Percentiles rank a stretch among this genome's conserved stretches.
Evolutionary conservation across 2,329 filamentous ascomycete genomes (phyloP).

Genomic region (Clarireedia homoeocarpa): DNA sequence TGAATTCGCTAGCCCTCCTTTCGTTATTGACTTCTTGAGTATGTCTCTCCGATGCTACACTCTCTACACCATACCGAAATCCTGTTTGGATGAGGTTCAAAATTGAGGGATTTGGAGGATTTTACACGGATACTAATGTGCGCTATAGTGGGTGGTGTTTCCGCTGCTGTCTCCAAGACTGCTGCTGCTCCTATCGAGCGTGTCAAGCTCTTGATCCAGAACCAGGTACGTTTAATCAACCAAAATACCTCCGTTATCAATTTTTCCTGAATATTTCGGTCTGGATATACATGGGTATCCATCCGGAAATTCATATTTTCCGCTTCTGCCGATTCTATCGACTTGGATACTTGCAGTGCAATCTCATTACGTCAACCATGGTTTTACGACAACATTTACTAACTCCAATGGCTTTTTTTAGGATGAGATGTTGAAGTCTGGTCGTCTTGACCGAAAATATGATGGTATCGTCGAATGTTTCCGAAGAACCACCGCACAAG

Average conservation of each 20-base stretch:
- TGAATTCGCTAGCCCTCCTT: slow-evolving; percentile 53
- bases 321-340: not conserved
- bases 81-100: slow-evolving; percentile 6
- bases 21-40: slow-evolving; percentile 98
- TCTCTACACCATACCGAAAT: slow-evolving; percentile 12
- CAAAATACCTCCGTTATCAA: not conserved
- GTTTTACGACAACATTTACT: slow-evolving; percentile 11
- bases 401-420: slow-evolving; percentile 33
- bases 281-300: slow-evolving; percentile 8
- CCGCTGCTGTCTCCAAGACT: slow-evolving; percentile 99
- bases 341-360: not conserved
- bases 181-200: slow-evolving; percentile 99
- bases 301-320: not conserved
- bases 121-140: slow-evolving; percentile 18
- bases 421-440: slow-evolving; percentile 99
- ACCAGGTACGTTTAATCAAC: slow-evolving; percentile 70
- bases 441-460: slow-evolving; percentile 98
- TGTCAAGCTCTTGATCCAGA: slow-evolving; percentile 99
- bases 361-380: not conserved
- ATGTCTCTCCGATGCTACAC: slow-evolving; percentile 43
- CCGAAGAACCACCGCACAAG: slow-evolving; percentile 77
- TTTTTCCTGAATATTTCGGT: slow-evolving; percentile 14
- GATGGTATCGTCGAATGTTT: slow-evolving; percentile 92
- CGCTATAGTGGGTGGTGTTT: slow-evolving; percentile 93
- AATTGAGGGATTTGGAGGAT: slow-evolving; percentile 2